Percentiles rank a stretch among this genome's conserved stretches.
These are phyloP conservation scores for Nakazawaea wickerhamii DNA, from an alignment of 805 yeast genomes.

Conservation along the genomic window DNA sequence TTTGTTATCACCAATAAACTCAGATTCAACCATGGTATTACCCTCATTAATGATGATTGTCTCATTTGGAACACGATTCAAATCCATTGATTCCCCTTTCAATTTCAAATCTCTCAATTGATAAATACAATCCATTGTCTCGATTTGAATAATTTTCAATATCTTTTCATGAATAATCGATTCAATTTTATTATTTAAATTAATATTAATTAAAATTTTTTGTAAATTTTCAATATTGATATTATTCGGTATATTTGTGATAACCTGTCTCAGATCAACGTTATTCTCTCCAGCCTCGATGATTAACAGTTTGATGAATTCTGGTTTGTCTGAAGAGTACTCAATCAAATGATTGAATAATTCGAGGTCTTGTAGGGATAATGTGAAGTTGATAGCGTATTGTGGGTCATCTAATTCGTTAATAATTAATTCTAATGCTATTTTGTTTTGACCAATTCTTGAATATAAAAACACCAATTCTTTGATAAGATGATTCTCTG, in stretches of 20 bases:
- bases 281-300: conserved; percentile 55
- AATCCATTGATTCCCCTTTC: no score
- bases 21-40: no score
- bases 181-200: conserved; percentile 56
- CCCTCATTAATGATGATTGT: no score
- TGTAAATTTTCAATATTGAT: conserved; percentile 63
- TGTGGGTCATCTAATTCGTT: conserved; percentile 74
- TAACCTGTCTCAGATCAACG: conserved; percentile 64
- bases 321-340: conserved; percentile 65
- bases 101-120: conserved; percentile 24
- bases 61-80: no score
- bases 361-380: conserved; percentile 60
- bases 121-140: conserved; percentile 35
- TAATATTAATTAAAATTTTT: conserved; percentile 53
- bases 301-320: conserved; percentile 70
- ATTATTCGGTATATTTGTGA: conserved; percentile 56
- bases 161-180: conserved; percentile 50
- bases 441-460: conserved; percentile 69
- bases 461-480: conserved; percentile 83
- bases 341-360: conserved; percentile 74
- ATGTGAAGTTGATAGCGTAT: conserved; percentile 76
- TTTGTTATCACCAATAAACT: conserved; percentile 23
- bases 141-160: conserved; percentile 46
- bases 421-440: conserved; percentile 73
- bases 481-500: conserved; percentile 42